Percentiles rank a stretch among this genome's conserved stretches.
phyloP scores from a whole-genome alignment of 257 asterid species.

The Craterostigma plantagineum region DNA sequence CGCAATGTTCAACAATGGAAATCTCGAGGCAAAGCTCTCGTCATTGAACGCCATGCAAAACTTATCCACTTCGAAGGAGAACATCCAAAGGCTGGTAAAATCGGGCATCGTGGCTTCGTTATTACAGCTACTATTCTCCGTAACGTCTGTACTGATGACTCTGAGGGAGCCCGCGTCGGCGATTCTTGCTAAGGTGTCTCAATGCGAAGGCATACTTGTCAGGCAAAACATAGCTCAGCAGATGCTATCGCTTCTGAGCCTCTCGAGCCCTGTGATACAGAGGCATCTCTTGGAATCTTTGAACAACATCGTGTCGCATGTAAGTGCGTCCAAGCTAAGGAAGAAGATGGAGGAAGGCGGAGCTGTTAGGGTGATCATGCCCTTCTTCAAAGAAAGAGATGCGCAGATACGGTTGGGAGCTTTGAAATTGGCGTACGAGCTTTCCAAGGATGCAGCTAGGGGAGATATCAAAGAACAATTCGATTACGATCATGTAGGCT shows the following conservation, averaged over 20 bases:
- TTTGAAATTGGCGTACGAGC: slow-evolving; percentile 24
- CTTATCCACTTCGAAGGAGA: slow-evolving; percentile 33
- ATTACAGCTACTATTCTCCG: slow-evolving; percentile 85
- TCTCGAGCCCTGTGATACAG: slow-evolving; percentile 64
- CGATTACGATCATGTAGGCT: slow-evolving; percentile 23
- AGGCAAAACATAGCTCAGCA: slow-evolving; percentile 56
- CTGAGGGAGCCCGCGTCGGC: slow-evolving; percentile 87
- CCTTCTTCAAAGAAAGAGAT: slow-evolving; percentile 33
- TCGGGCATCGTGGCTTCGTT: slow-evolving; percentile 37
- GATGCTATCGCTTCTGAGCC: slow-evolving; percentile 73
- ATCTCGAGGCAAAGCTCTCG: slow-evolving; percentile 61
- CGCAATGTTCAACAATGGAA: slow-evolving; percentile 60
- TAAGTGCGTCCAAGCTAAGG: slow-evolving; percentile 33
- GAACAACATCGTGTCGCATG: slow-evolving; percentile 39
- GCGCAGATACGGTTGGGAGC: slow-evolving; percentile 31
- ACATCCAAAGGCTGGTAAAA: slow-evolving; percentile 33
- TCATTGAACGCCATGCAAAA: slow-evolving; percentile 50
- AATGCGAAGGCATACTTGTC: slow-evolving; percentile 42
- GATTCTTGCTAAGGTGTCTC: slow-evolving; percentile 71
- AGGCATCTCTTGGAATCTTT: slow-evolving; percentile 57
- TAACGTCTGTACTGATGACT: slow-evolving; percentile 70
- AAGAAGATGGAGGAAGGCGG: slow-evolving; percentile 57
- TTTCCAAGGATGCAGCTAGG: slow-evolving; percentile 29
- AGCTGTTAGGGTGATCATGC: slow-evolving; percentile 50
- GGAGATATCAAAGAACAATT: slow-evolving; percentile 33